A percentile compares a stretch with the other conserved stretches of the same genome.
Conservation (phyloP, 148 eudicot species). For the Agrostemma githago region DNA sequence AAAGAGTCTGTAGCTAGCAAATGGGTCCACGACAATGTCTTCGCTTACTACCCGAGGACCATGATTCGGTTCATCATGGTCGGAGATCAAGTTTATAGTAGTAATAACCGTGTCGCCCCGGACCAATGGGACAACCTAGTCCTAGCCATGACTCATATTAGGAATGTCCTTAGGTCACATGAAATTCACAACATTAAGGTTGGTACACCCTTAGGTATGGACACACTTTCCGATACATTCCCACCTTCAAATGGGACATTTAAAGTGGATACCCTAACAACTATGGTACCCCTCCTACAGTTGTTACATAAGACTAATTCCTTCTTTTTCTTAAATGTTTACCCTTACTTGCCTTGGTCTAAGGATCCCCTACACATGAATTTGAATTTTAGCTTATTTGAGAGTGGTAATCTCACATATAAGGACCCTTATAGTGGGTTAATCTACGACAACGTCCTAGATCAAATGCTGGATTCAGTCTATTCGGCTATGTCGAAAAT, state of each 20-base stretch:
- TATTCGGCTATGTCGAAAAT: constrained; percentile 54
- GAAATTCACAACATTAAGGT: constrained; percentile 56
- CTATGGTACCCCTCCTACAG: constrained; percentile 39
- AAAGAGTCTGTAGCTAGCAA: constrained; percentile 41
- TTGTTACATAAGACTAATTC: constrained; percentile 50
- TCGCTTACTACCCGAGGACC: constrained; percentile 62
- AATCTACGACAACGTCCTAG: constrained; percentile 61
- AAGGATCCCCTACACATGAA: constrained; percentile 30
- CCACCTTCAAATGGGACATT: constrained; percentile 78
- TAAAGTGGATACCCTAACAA: constrained; percentile 29
- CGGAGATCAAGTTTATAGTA: constrained; percentile 63
- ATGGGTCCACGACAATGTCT: constrained; percentile 60
- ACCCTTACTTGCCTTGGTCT: constrained; percentile 79
- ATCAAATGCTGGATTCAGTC: constrained; percentile 77
- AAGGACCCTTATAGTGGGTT: constrained; percentile 48
- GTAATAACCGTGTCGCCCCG: constrained; percentile 9
- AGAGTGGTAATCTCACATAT: constrained; percentile 29
- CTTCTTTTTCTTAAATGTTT: constrained; percentile 57
- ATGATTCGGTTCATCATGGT: constrained; percentile 59
- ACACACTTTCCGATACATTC: constrained; percentile 42
- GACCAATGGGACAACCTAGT: constrained; percentile 52
- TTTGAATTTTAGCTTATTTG: constrained; percentile 55
- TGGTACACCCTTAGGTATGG: constrained; percentile 87
- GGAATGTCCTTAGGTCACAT: constrained; percentile 30
- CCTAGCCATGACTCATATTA: constrained; percentile 54